Evolutionary conservation across 2,329 filamentous ascomycete genomes (phyloP).

Genomic region (Aspergillus ustus): DNA sequence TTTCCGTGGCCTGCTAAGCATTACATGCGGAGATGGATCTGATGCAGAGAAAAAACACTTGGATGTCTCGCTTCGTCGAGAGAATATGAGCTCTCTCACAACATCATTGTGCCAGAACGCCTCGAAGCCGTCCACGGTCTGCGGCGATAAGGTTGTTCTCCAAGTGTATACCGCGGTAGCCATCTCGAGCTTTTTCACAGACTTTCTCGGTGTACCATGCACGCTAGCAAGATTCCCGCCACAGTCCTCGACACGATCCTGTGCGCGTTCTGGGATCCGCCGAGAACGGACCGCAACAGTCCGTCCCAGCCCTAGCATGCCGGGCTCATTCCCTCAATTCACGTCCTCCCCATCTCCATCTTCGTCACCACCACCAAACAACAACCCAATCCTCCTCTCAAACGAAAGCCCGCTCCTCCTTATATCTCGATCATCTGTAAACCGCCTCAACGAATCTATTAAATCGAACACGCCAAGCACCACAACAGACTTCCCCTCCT

Average conservation of each 20-base stretch:
- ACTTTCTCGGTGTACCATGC: conserved; percentile 76
- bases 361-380: conserved; percentile 36
- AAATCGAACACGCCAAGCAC: conserved; percentile 47
- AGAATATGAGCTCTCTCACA: conserved; percentile 60
- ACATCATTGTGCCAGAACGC: conserved; percentile 59
- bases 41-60: conserved; percentile 33
- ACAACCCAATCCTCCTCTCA: conserved; percentile 71
- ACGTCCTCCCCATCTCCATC: conserved; percentile 53
- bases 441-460: conserved; percentile 76
- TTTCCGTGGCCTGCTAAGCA: conserved; percentile 64
- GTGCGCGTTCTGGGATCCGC: not conserved
- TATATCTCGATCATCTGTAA: conserved; percentile 79
- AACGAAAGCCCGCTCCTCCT: conserved; percentile 94
- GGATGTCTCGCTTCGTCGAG: conserved; percentile 42
- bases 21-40: conserved; percentile 53
- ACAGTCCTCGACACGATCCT: conserved; percentile 66
- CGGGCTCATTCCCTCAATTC: conserved; percentile 58
- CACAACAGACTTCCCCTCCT: conserved; percentile 44
- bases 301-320: conserved; percentile 48
- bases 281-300: conserved; percentile 69
- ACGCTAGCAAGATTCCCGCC: conserved; percentile 82
- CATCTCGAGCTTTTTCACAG: conserved; percentile 78
- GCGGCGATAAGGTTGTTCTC: conserved; percentile 76
- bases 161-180: conserved; percentile 69
- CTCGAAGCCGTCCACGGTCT: conserved; percentile 68